A percentile compares a stretch with the other conserved stretches of the same genome.
phyloP scores from a whole-genome alignment of 1,139 yeast species.

The Zhuliangozyma blackwelliae region DNA sequence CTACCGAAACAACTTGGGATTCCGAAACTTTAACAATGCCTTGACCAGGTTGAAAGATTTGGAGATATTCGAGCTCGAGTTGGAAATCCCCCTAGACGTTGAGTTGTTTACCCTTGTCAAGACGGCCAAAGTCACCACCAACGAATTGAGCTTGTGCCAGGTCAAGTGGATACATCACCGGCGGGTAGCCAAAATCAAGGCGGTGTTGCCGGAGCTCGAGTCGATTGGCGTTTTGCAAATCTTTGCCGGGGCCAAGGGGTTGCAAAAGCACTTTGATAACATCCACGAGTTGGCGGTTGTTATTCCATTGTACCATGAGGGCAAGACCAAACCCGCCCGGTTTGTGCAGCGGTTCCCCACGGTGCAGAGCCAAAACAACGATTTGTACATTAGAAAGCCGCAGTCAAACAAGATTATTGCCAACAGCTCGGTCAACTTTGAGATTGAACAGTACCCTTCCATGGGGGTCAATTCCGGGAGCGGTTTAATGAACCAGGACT shows the following conservation, averaged over 20 bases:
- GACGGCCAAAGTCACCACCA: constrained; percentile 48
- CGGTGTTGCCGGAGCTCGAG: constrained; percentile 66
- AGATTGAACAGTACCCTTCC: constrained; percentile 61
- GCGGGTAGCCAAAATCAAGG: constrained; percentile 74
- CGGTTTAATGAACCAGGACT: constrained; percentile 38
- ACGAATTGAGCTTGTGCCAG: constrained; percentile 68
- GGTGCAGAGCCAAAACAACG: constrained; percentile 63
- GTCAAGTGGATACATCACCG: constrained; percentile 62
- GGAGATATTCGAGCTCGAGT: constrained; percentile 75
- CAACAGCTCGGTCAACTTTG: constrained; percentile 61
- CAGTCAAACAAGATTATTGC: constrained; percentile 61
- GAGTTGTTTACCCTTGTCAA: constrained; percentile 56
- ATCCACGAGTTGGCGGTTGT: constrained; percentile 71
- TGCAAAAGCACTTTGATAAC: constrained; percentile 54
- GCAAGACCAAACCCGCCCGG: constrained; percentile 49
- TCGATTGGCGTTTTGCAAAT: constrained; percentile 71
- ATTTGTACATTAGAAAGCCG: constrained; percentile 79
- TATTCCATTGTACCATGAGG: constrained; percentile 74
- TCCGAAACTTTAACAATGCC: constrained; percentile 73
- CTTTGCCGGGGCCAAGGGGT: constrained; percentile 67
- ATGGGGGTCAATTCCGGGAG: constrained; percentile 41
- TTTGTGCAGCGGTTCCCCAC: constrained; percentile 77
- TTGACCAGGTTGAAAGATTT: constrained; percentile 66
- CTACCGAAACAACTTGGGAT: constrained; percentile 51
- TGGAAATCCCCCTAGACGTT: constrained; percentile 65